These are phyloP conservation scores for Paecilomyces variotii DNA, from an alignment of 2,329 filamentous ascomycete species.

Conservation along the genomic window DNA sequence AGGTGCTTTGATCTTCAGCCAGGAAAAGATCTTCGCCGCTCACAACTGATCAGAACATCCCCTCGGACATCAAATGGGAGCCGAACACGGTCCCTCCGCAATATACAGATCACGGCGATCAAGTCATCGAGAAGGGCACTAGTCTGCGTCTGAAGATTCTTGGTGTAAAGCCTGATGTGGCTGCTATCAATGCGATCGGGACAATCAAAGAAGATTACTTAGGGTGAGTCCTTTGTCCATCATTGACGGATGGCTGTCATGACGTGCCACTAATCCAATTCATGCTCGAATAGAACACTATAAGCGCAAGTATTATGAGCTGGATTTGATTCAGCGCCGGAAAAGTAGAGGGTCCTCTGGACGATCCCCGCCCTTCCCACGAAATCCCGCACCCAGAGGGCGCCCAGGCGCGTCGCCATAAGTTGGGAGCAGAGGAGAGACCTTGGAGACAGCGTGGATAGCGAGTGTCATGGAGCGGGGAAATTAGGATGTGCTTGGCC, in stretches of 20 bases:
- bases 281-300: slow-evolving; percentile 7
- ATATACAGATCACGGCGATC: slow-evolving; percentile 91
- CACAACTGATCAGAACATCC: slow-evolving; percentile 49
- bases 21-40: slow-evolving; percentile 4
- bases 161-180: slow-evolving; percentile 86
- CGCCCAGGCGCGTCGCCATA: not conserved
- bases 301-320: not conserved
- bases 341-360: not conserved
- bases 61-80: slow-evolving; percentile 85
- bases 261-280: not conserved
- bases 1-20: slow-evolving; percentile 31
- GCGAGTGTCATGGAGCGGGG: not conserved
- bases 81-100: slow-evolving; percentile 93
- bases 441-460: not conserved
- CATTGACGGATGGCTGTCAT: not conserved
- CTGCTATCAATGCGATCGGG: slow-evolving; percentile 92
- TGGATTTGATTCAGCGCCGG: not conserved
- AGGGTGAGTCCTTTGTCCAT: slow-evolving; percentile 27
- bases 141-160: slow-evolving; percentile 92
- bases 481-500: not conserved
- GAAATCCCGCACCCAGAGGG: not conserved
- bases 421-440: not conserved
- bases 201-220: slow-evolving; percentile 75
- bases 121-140: slow-evolving; percentile 86
- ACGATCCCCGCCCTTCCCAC: not conserved